Evolutionary conservation across 2,329 filamentous ascomycete genomes (phyloP).

Genomic region (Pestalotiopsis sp.): DNA sequence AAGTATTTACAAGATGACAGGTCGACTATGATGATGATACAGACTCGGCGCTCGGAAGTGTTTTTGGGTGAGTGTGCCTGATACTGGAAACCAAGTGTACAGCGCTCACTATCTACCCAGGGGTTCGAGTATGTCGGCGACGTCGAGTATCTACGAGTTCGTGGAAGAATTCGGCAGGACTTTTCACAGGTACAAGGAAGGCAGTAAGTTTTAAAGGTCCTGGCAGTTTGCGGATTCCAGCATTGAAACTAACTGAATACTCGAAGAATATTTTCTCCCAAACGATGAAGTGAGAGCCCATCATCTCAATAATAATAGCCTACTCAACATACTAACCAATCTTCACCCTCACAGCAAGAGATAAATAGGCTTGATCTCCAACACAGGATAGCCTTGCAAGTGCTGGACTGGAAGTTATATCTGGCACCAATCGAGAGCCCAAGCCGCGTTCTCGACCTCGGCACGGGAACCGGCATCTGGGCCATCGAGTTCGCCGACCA

Average conservation of each 20-base stretch:
- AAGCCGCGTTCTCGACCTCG: constrained; percentile 49
- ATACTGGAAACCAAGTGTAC: neutral
- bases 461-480: constrained; percentile 56
- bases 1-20: neutral
- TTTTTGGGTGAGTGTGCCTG: neutral
- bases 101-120: neutral
- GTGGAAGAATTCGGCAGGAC: constrained; percentile 26
- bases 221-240: neutral
- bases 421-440: constrained; percentile 45
- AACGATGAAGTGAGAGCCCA: constrained; percentile 20
- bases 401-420: constrained; percentile 44
- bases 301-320: neutral
- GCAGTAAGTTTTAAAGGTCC: constrained; percentile 20
- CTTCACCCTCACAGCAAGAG: constrained; percentile 21
- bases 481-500: constrained; percentile 50
- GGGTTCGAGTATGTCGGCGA: constrained; percentile 24
- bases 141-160: constrained; percentile 27
- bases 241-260: neutral
- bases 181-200: constrained; percentile 28
- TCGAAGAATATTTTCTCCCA: constrained; percentile 20
- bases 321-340: neutral
- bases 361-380: constrained; percentile 36
- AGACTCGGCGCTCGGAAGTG: neutral
- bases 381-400: constrained; percentile 35
- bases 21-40: neutral